Evolutionary conservation across 75 land plant genomes (phyloP), one percentile per base, ranked within the genome.

Genomic region (Ceratopteris richardii): DNA sequence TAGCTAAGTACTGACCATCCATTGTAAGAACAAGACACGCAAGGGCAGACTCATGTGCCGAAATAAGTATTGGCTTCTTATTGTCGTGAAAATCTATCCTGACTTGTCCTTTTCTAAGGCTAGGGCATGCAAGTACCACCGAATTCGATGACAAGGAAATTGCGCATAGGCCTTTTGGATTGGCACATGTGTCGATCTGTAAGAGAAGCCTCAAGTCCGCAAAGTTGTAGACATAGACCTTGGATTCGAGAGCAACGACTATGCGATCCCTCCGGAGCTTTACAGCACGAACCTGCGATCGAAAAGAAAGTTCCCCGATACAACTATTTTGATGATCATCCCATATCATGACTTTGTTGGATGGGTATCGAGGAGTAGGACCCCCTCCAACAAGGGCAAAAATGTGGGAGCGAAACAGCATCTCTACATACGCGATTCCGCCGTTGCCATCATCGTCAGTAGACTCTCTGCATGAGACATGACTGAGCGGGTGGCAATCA

Each of bases 341-440:
- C 81, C 84, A 84, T 46, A 88, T 70, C 82, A 88, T 79, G 22
- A 86, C 93, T 60, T 77, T 82, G 9, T 70, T 85, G n/a, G 73
- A 71, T 10, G 86, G 82, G 63, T 72, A 85, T 41, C 56, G 58
- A 16, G 91, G 89, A n/a, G n/a, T n/a, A n/a, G n/a, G n/a, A n/a
- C n/a, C n/a, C n/a, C n/a, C n/a, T n/a, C n/a, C n/a, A n/a, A 87
- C 92, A 2, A 87, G 77, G 1, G 90, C 90, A 24, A 87, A 64
- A 43, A 81, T 60, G 27, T 84, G 78, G 33, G 61, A 74, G 29
- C 79, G 80, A 70, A 81, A 81, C 1, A 87, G 73, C 77, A 87
- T 85, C 77, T 81, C 85, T 2, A 87, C 89, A 13, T 69, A 42
- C 21, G 78, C 88, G 39, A 86, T 59, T 0, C 82, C 82, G 14